Evolutionary conservation across 2,329 filamentous ascomycete genomes (phyloP), one percentile per base, ranked within the genome.

Genomic region (Penicillium sp.): DNA sequence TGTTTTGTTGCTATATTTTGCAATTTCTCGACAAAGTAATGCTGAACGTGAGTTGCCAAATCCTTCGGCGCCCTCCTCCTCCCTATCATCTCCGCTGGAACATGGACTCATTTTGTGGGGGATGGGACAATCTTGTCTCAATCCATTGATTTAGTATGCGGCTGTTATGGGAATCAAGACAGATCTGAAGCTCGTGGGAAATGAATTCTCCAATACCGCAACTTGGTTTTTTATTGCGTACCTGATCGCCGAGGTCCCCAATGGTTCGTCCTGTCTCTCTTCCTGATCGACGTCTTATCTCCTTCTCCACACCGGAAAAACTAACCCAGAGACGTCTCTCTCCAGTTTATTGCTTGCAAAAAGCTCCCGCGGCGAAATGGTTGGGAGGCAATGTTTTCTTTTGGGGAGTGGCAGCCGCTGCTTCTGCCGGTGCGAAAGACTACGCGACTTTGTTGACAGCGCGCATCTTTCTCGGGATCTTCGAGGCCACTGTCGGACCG

Each of bases 181-280:
- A 49, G 78, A 82, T 42, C 71, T 81, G 2, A 66, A 73, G 1
- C 70, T 84, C 11, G 60, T 63, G 9, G 76, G 76, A 34, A 82
- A 83, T 51, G 73, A 84, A 28, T 84, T 83, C 61, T 78, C 76
- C 50, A 80, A 81, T 58, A 65, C 78, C 9, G 79, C 79, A 1
- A 81, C 80, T 0, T 77, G 79, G 50, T 77, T 84, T 53, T 84
- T 81, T 53, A 78, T 84, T 32, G 80, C 77, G 3, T 75, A 79
- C 33, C 61, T 81, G 7, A 73, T 76, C 51, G 79, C 78, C 33
- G 80, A 82, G 59, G 66, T 83, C 2, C 79, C 79, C 13, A 81
- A 81, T 53, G 76, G 79, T 80, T 35, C 24, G 47, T 42, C 18
- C 27, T 39, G 25, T 27, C 26, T 42, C 35, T 43, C 33, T 25